Conservation (phyloP, 495 filamentous ascomycete genomes). For the Pyrenula massariospora region DNA sequence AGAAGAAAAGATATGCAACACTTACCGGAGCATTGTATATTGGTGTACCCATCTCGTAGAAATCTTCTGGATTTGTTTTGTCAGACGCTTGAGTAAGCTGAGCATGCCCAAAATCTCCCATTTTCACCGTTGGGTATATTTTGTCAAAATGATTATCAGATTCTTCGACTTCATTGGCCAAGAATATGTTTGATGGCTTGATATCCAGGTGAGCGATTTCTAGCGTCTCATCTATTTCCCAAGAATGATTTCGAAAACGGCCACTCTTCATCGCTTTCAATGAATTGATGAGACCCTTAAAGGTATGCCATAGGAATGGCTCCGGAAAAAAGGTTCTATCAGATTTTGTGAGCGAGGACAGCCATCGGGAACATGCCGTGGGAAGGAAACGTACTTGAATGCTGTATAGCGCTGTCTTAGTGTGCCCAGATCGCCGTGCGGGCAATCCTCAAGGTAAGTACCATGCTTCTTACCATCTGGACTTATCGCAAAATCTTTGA, state of each 20-base stretch:
- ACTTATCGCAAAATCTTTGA: not conserved
- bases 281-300: not conserved
- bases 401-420: not conserved
- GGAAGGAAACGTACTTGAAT: not conserved
- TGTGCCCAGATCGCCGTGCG: not conserved
- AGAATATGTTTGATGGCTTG: not conserved
- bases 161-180: not conserved
- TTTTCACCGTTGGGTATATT: not conserved
- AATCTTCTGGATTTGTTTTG: not conserved
- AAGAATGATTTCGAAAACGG: not conserved
- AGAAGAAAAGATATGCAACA: too few relatives aligned
- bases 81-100: not conserved
- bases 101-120: not conserved
- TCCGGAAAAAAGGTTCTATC: not conserved
- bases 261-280: not conserved
- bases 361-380: too few relatives aligned
- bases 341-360: too few relatives aligned
- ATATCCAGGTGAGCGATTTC: not conserved
- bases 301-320: not conserved
- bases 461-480: not conserved
- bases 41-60: slow-evolving; percentile 4
- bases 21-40: slow-evolving; percentile 15
- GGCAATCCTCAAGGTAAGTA: not conserved
- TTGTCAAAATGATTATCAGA: not conserved
- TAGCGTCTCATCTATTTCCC: not conserved